Evolutionary conservation across 2,329 filamentous ascomycete genomes (phyloP).

Genomic region (Hypoxylon sp.): DNA sequence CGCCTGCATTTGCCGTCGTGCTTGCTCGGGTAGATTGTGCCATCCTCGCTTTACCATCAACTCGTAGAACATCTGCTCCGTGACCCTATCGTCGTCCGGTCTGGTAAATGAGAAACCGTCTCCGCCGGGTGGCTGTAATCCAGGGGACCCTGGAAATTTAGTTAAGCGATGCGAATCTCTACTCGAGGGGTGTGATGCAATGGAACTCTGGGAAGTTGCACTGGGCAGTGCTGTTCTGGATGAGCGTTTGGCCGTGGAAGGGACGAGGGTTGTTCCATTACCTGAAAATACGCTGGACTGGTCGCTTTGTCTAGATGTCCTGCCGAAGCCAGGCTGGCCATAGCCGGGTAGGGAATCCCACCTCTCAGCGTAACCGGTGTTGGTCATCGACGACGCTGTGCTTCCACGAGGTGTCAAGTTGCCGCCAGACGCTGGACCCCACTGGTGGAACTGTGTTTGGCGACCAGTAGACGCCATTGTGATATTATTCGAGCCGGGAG

Average conservation of each 20-base stretch:
- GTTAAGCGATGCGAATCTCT: slow-evolving; percentile 71
- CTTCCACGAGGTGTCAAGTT: slow-evolving; percentile 62
- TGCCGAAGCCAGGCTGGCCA: slow-evolving; percentile 47
- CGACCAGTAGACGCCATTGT: slow-evolving; percentile 81
- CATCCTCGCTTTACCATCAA: slow-evolving; percentile 98
- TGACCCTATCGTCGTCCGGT: slow-evolving; percentile 83
- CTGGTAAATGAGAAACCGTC: slow-evolving; percentile 76
- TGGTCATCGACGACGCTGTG: slow-evolving; percentile 63
- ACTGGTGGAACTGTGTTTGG: slow-evolving; percentile 82
- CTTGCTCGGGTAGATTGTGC: slow-evolving; percentile 97
- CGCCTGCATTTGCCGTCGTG: slow-evolving; percentile 93
- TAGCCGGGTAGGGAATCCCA: slow-evolving; percentile 68
- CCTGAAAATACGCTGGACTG: slow-evolving; percentile 71
- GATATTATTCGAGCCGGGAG: slow-evolving; percentile 74
- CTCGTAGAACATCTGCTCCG: slow-evolving; percentile 91
- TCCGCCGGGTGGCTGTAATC: slow-evolving; percentile 53
- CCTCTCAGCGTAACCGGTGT: slow-evolving; percentile 68
- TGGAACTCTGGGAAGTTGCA: slow-evolving; percentile 70
- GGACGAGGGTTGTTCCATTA: slow-evolving; percentile 64
- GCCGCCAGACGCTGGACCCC: slow-evolving; percentile 65
- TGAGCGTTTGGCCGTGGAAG: slow-evolving; percentile 60
- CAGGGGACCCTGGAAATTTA: slow-evolving; percentile 63
- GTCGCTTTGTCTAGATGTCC: slow-evolving; percentile 59
- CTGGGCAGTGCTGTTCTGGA: slow-evolving; percentile 67
- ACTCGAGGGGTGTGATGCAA: slow-evolving; percentile 63